Conservation (phyloP, 2,329 filamentous ascomycete species). For the Ceratocystis eucalypticola region DNA sequence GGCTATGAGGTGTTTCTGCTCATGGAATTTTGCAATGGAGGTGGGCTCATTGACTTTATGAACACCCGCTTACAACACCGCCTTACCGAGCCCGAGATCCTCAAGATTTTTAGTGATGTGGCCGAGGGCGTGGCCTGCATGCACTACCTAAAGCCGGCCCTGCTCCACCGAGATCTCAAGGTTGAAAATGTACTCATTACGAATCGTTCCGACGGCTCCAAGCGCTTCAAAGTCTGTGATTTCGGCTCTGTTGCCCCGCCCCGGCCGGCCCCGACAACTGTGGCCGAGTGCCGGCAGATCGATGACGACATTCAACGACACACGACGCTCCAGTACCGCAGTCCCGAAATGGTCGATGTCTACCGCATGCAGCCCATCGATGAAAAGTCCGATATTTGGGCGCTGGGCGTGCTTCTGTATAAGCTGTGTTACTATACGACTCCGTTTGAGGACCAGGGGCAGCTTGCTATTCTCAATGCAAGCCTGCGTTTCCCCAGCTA, state of each 20-base stretch:
- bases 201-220: conserved; percentile 42
- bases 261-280: conserved; percentile 68
- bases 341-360: conserved; percentile 97
- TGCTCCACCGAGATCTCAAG: conserved; percentile 89
- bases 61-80: conserved; percentile 94
- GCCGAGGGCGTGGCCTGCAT: conserved; percentile 95
- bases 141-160: conserved; percentile 91
- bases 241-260: conserved; percentile 87
- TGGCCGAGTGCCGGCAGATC: conserved; percentile 77
- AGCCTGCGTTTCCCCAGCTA: conserved; percentile 84
- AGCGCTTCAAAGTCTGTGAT: conserved; percentile 90
- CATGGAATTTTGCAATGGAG: conserved; percentile 95
- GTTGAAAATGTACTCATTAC: conserved; percentile 96
- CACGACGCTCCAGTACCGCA: conserved; percentile 92
- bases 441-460: conserved; percentile 93
- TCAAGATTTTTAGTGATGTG: conserved; percentile 93
- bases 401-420: conserved; percentile 84
- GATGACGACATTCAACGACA: conserved; percentile 96
- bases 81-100: conserved; percentile 90
- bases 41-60: conserved; percentile 98
- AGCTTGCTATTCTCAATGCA: conserved; percentile 92
- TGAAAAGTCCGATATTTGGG: conserved; percentile 98
- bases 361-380: conserved; percentile 94
- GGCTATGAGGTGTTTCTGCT: conserved; percentile 96
- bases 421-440: conserved; percentile 99